Base-by-base conservation (phyloP, 148 eudicot genomes). In the Fagopyrum homotropicum region DNA sequence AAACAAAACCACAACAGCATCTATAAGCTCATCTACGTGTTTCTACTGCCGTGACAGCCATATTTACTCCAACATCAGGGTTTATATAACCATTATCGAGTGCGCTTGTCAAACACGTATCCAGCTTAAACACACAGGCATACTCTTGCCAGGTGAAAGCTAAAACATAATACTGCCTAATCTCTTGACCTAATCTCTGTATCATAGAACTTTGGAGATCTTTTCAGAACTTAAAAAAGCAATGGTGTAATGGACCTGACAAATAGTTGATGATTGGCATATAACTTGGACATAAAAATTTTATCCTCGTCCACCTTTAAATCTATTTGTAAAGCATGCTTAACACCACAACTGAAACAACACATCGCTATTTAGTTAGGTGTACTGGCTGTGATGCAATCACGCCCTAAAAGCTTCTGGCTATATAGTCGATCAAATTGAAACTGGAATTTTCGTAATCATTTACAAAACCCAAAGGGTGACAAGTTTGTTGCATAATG, bases 1-100 rank as follows among this genome's bases (percentile, higher is more conserved):
- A 22, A 66, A 66, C 71, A 63, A 30, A 63, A 63, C n/a, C 10
- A 63, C 6, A 57, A 11, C 19, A 66, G 66, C 66, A 60, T 60
- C 66, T 26, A 60, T 60, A 26, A 60, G 12, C 26, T 55, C 60
- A 2, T 55, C n/a, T 54, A 54, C 17, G 4, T 17, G n/a, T 54
- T 16, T 16, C n/a, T 54, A 12, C 59, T 16, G 60, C 60, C 60
- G 1, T 16, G 22, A 16, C 60, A 17, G 16, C 66, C 3, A 60
- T 26, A 8, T 22, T 9, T 26, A 4, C 15, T 4, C 8, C 35
- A 6, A 60, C 66, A 60, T 1, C 9, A 55, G 6, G 56, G 1
- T 55, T 16, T 12, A 0, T 55, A 55, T 4, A 16, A 55, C 22
- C 64, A 66, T 17, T 35, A 45, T 40, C 43, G 6, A 61, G 2